Evolutionary conservation across 1,284 basidiomycete species (phyloP).

Genomic region (Phylloporus gajari): DNA sequence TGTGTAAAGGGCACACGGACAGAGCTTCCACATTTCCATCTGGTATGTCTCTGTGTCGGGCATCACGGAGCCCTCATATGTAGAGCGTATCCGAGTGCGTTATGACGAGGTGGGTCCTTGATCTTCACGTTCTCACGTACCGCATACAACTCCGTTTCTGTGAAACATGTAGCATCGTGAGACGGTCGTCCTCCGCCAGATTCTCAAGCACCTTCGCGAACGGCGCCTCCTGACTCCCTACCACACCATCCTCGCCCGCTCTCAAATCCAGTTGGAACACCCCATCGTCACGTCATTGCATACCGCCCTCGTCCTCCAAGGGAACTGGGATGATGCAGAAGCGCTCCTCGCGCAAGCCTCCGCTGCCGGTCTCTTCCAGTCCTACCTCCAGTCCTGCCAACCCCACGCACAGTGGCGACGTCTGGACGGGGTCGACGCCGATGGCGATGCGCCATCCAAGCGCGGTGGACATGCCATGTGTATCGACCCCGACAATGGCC

Average conservation of each 20-base stretch:
- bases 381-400: conserved; percentile 65
- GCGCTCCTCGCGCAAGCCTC: conserved; percentile 61
- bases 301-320: conserved; percentile 71
- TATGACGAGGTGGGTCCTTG: conserved; percentile 68
- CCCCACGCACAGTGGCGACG: conserved; percentile 69
- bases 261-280: conserved; percentile 72
- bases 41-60: conserved; percentile 77
- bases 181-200: conserved; percentile 68
- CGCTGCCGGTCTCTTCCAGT: conserved; percentile 65
- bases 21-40: conserved; percentile 79
- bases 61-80: conserved; percentile 61
- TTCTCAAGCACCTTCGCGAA: conserved; percentile 84
- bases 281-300: conserved; percentile 76
- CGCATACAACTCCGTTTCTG: not conserved
- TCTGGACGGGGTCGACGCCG: conserved; percentile 64
- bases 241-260: conserved; percentile 66
- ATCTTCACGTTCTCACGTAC: conserved; percentile 2
- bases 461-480: conserved; percentile 88
- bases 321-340: conserved; percentile 72
- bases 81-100: conserved; percentile 59
- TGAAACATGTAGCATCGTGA: conserved; percentile 60
- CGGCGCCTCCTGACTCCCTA: conserved; percentile 77
- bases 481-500: conserved; percentile 70
- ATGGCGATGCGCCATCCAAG: conserved; percentile 70
- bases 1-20: conserved; percentile 66